A percentile compares a stretch with the other conserved stretches of the same genome.
Conservation (phyloP, 345 rosid species). For the Balakata baccata region DNA sequence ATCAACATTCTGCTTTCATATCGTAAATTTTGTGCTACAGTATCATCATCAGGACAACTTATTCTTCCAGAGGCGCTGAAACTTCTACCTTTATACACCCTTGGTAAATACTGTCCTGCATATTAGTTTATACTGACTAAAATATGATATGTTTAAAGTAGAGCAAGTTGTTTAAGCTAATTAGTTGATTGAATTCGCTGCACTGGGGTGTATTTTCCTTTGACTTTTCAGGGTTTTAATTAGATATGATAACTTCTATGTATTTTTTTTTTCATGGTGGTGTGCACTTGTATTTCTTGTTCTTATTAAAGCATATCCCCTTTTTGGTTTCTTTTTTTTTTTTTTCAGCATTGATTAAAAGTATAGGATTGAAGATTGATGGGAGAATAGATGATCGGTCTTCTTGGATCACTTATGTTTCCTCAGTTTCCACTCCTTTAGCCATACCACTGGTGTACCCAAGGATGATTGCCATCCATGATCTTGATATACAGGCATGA, state of each 20-base stretch:
- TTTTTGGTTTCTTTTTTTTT: constrained; percentile 1
- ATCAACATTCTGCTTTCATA: constrained; percentile 71
- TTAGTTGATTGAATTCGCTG: not conserved
- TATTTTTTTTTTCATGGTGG: not conserved
- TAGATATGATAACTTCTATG: not conserved
- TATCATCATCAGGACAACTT: constrained; percentile 90
- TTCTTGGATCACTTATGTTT: constrained; percentile 70
- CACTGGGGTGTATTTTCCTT: not conserved
- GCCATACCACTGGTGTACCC: constrained; percentile 83
- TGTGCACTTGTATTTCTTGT: not conserved
- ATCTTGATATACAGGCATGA: constrained; percentile 65
- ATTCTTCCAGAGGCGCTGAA: constrained; percentile 98
- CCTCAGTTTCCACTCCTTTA: constrained; percentile 66
- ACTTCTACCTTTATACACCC: constrained; percentile 84
- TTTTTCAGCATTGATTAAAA: constrained; percentile 75
- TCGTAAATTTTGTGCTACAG: constrained; percentile 94
- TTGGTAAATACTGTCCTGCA: constrained; percentile 46
- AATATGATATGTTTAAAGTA: not conserved
- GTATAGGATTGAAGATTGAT: constrained; percentile 65
- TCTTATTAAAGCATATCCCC: not conserved
- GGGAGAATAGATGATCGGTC: constrained; percentile 92
- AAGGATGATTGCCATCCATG: constrained; percentile 80
- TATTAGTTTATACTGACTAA: not conserved
- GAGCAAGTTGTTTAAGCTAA: not conserved
- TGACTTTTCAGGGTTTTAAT: not conserved